Evolutionary conservation across 805 yeast species (phyloP).

Genomic region (Cyberlindnera maclurae): DNA sequence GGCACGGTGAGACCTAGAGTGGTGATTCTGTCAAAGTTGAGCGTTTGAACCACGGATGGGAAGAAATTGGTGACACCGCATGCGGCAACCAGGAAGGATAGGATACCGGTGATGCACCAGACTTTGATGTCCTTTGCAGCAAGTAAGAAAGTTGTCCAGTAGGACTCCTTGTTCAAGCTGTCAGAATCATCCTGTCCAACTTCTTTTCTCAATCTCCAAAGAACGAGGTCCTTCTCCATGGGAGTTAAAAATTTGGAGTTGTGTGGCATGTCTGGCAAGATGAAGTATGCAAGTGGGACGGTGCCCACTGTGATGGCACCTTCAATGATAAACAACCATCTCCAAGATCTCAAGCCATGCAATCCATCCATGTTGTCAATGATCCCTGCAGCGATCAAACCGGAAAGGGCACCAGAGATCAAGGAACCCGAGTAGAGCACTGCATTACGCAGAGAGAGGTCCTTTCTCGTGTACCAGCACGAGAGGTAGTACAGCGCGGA

Average conservation of each 20-base stretch:
- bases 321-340: conserved; percentile 61
- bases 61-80: conserved; percentile 56
- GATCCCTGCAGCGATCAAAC: conserved; percentile 48
- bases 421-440: conserved; percentile 48
- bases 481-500: conserved; percentile 45
- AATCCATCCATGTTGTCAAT: conserved; percentile 32
- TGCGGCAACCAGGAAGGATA: conserved; percentile 44
- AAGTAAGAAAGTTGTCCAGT: conserved; percentile 29
- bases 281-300: conserved; percentile 38
- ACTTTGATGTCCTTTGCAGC: conserved; percentile 36
- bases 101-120: conserved; percentile 39
- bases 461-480: conserved; percentile 42
- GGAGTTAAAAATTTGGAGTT: conserved; percentile 39
- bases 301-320: conserved; percentile 46
- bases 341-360: conserved; percentile 49
- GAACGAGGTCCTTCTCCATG: conserved; percentile 34
- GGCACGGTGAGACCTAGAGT: conserved; percentile 55
- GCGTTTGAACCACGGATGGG: conserved; percentile 52
- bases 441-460: conserved; percentile 44
- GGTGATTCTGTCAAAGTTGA: conserved; percentile 41
- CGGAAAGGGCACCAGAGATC: conserved; percentile 47
- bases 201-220: conserved; percentile 24
- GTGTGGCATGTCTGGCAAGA: conserved; percentile 47
- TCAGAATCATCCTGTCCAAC: conserved; percentile 25
- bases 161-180: conserved; percentile 22